Evolutionary conservation across 2,329 filamentous ascomycete species (phyloP).

Genomic region (Coniella lustricola): DNA sequence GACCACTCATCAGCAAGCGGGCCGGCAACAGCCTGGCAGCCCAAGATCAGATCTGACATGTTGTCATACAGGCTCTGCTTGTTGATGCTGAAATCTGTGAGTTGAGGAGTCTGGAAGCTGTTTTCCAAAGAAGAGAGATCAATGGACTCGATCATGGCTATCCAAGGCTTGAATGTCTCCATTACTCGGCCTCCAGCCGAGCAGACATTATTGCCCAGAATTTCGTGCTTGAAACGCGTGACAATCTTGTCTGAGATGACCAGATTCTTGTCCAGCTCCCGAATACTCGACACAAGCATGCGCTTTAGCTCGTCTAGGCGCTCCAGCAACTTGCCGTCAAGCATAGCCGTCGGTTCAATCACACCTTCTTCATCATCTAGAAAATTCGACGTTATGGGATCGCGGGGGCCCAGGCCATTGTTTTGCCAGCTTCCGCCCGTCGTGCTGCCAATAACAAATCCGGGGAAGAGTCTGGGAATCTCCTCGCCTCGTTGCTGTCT

Average conservation of each 20-base stretch:
- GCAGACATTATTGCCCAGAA: slow-evolving; percentile 78
- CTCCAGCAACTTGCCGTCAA: slow-evolving; percentile 74
- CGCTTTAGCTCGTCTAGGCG: slow-evolving; percentile 80
- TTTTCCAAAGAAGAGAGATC: slow-evolving; percentile 75
- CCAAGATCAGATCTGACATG: slow-evolving; percentile 78
- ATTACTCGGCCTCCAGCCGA: slow-evolving; percentile 70
- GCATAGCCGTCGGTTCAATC: slow-evolving; percentile 61
- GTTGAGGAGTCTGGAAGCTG: slow-evolving; percentile 73
- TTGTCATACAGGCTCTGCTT: slow-evolving; percentile 94
- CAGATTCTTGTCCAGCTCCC: slow-evolving; percentile 80
- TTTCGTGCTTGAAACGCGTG: slow-evolving; percentile 67
- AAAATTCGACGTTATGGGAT: slow-evolving; percentile 74
- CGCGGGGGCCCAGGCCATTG: slow-evolving; percentile 56
- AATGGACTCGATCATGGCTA: slow-evolving; percentile 84
- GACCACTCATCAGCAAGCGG: slow-evolving; percentile 94
- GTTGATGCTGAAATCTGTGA: slow-evolving; percentile 80
- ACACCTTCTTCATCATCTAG: slow-evolving; percentile 73
- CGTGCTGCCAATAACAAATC: slow-evolving; percentile 81
- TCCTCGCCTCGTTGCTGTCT: slow-evolving; percentile 88
- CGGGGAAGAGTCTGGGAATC: slow-evolving; percentile 85
- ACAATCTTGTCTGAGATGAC: slow-evolving; percentile 73
- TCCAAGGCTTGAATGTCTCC: slow-evolving; percentile 85
- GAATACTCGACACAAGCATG: slow-evolving; percentile 76
- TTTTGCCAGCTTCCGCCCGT: slow-evolving; percentile 85
- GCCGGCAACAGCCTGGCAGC: slow-evolving; percentile 85